Evolutionary conservation across 2,329 filamentous ascomycete genomes (phyloP), one percentile per base, ranked within the genome.

Genomic region (Scolecobasidium constrictum): DNA sequence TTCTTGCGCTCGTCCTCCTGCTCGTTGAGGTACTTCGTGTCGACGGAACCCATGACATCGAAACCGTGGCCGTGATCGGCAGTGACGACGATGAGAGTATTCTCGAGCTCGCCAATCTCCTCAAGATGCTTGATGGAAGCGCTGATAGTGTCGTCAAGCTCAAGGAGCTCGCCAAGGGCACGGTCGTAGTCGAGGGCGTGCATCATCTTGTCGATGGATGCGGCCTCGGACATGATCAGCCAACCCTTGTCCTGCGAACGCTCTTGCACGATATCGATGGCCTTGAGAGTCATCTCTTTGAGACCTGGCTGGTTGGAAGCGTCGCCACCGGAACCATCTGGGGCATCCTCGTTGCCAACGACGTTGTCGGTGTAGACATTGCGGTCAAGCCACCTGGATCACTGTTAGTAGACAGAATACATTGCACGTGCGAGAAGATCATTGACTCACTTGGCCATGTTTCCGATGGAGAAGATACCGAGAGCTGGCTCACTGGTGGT

Each of bases 1-100:
- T 87, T 90, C 53, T 74, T 65, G 52, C 86, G 81, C 57, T 83
- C 77, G 15, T 71, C 69, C 5, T 68, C 62, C 52, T 86, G 75
- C 3, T 73, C 72, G 13, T 73, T 66, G 37, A 90, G 69, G 62
- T 88, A 92, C 57, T 82, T 68, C 15, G 85, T 92, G 56, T 93
- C 86, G 38, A 86, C 83, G 49, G 72, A 79, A 48, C 86, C 86
- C 58, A 81, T 88, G 51, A 93, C 86, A 52, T 88, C 86, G 58
- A 93, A 93, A 43, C 86, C 86, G 64, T 93, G 86, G 34, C 86
- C 86, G 68, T 92, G 86, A 56, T 93, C 85, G n/a, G 85, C 82
- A 3, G 85, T 86, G 38, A 92, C 83, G 39, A 93, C 58, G 49
- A 93, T 71, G 3, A 90, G 74, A 1, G 86, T 93, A 47, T 87